A percentile compares a stretch with the other conserved stretches of the same genome.
Conservation (phyloP, 2,329 filamentous ascomycete species). For the Acephala macrosclerotiorum region DNA sequence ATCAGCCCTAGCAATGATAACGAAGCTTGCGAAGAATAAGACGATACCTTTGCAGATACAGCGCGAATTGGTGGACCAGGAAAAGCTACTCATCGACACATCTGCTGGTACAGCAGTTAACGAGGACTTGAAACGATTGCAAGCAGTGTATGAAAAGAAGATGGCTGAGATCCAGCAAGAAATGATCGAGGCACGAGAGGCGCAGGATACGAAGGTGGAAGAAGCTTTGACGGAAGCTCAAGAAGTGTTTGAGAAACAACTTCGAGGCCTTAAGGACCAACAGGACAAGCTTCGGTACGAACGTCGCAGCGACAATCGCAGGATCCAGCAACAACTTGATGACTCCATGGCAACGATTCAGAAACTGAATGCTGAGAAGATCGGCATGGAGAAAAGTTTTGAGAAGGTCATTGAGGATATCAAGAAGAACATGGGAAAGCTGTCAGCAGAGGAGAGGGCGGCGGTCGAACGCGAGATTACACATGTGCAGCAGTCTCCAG, state of each 20-base stretch:
- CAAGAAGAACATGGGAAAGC: no score
- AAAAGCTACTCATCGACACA: constrained; percentile 4
- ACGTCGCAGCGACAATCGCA: constrained; percentile 6
- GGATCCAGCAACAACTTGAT: constrained; percentile 2
- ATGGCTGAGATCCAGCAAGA: no score
- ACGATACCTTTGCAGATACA: background rate
- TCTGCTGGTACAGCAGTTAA: background rate
- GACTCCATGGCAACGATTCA: constrained; percentile 3
- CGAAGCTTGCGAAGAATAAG: background rate
- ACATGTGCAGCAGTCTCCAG: no score
- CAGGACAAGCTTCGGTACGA: constrained; percentile 5
- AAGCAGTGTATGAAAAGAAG: no score
- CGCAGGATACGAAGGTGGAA: background rate
- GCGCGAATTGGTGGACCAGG: constrained; percentile 8
- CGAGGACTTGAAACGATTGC: no score
- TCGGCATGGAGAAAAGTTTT: no score
- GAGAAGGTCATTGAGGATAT: no score
- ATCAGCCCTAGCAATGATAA: no score
- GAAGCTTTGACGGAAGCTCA: constrained; percentile 5
- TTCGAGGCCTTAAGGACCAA: constrained; percentile 6
- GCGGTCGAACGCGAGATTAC: no score
- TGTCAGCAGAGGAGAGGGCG: no score
- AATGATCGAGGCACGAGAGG: no score
- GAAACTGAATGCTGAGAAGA: background rate
- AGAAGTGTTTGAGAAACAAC: constrained; percentile 7